These are phyloP conservation scores for Ganoderma lingzhi DNA, from an alignment of 1,284 basidiomycete genomes.

Conservation along the genomic window DNA sequence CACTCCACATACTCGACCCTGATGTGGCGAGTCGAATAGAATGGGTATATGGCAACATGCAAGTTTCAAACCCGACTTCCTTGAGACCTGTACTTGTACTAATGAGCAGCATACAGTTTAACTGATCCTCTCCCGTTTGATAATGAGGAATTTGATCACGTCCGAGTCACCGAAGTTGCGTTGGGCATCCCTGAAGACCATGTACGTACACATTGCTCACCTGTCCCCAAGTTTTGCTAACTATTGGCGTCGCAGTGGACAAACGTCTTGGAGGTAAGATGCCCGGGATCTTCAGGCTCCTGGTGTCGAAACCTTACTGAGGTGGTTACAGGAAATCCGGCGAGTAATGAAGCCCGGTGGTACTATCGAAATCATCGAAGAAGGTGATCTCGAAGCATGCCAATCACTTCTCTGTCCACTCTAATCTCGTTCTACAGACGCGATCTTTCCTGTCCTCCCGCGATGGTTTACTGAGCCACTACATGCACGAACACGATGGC, in stretches of 20 bases:
- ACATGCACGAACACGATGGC: slow-evolving; percentile 36
- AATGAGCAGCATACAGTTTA: slow-evolving; percentile 50
- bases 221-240: background rate
- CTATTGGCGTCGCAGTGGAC: slow-evolving; percentile 62
- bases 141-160: slow-evolving; percentile 79
- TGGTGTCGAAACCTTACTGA: background rate
- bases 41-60: slow-evolving; percentile 83
- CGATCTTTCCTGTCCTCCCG: slow-evolving; percentile 43
- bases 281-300: background rate
- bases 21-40: slow-evolving; percentile 60
- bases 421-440: slow-evolving; percentile 35
- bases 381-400: slow-evolving; percentile 50
- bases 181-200: slow-evolving; percentile 79
- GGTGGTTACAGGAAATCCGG: slow-evolving; percentile 63
- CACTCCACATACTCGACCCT: slow-evolving; percentile 55
- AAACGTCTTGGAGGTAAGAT: slow-evolving; percentile 66
- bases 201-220: slow-evolving; percentile 43
- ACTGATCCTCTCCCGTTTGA: slow-evolving; percentile 79
- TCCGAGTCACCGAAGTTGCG: slow-evolving; percentile 68
- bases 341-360: slow-evolving; percentile 72
- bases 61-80: slow-evolving; percentile 36
- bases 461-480: slow-evolving; percentile 44
- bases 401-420: background rate
- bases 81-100: slow-evolving; percentile 11
- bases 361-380: slow-evolving; percentile 71